Evolutionary conservation across 192 early-diverging fungal species (phyloP).

Genomic region (Linnemannia elongata): DNA sequence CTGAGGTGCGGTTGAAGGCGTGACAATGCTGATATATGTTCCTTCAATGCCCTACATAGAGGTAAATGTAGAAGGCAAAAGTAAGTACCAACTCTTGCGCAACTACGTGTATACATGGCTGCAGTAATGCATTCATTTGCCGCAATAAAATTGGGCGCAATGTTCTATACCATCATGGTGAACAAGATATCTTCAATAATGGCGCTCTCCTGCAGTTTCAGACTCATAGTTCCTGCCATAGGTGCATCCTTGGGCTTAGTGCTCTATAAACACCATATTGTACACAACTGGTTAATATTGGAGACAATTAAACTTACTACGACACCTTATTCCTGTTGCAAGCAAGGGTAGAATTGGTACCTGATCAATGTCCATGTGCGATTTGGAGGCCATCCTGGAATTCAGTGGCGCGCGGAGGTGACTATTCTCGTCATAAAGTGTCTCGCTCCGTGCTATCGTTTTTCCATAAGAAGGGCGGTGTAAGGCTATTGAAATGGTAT

Average conservation of each 20-base stretch:
- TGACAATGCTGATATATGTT: slow-evolving; percentile 68
- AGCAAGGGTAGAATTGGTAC: background rate
- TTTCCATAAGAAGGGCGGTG: background rate
- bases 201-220: slow-evolving; percentile 80
- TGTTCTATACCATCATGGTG: slow-evolving; percentile 76
- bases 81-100: background rate
- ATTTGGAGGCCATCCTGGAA: slow-evolving; percentile 35
- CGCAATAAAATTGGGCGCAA: background rate
- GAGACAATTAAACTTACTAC: too few relatives aligned
- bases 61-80: background rate
- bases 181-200: slow-evolving; percentile 93
- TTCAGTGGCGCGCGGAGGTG: slow-evolving; percentile 43
- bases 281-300: background rate
- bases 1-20: slow-evolving; percentile 15
- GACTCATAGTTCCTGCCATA: slow-evolving; percentile 57
- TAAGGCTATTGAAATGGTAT: background rate
- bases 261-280: background rate
- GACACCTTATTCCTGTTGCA: background rate
- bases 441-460: slow-evolving; percentile 13
- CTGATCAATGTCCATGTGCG: slow-evolving; percentile 25
- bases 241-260: slow-evolving; percentile 10
- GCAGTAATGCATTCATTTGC: background rate
- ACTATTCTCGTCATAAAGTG: slow-evolving; percentile 31
- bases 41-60: slow-evolving; percentile 84
- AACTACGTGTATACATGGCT: background rate